Evolutionary conservation across 169 alveolate species (phyloP).

Genomic region (Amoebophrya sp.): DNA sequence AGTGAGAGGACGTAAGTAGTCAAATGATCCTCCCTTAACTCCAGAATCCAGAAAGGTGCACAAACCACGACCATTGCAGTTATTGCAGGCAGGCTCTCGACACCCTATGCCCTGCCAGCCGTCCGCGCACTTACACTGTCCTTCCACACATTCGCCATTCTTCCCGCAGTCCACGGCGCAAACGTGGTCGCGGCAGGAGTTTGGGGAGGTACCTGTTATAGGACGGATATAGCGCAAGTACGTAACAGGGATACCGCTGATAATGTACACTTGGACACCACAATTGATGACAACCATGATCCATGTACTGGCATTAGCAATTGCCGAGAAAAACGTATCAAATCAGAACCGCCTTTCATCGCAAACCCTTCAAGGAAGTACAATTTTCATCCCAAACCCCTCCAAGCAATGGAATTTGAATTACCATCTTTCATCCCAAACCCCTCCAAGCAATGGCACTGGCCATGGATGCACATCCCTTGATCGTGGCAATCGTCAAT

Average conservation of each 20-base stretch:
- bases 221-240: too few species aligned
- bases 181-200: background rate
- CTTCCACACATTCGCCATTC: background rate
- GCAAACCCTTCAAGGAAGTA: too few species aligned
- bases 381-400: background rate
- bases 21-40: too few species aligned
- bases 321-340: too few species aligned
- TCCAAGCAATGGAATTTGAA: background rate
- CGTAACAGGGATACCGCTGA: too few species aligned
- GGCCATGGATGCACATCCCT: background rate
- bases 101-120: background rate
- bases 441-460: background rate
- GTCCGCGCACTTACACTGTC: background rate
- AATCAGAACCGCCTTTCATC: too few species aligned
- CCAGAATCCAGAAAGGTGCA: background rate
- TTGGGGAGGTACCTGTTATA: too few species aligned
- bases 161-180: slow-evolving; percentile 19
- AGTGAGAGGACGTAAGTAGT: too few species aligned
- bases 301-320: too few species aligned
- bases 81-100: background rate
- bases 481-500: background rate
- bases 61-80: background rate
- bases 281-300: too few species aligned
- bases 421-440: background rate
- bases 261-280: too few species aligned